Evolutionary conservation across 352 stramenopile genomes (phyloP), one percentile per base, ranked within the genome.

Genomic region (Elongisporangium senticosum): DNA sequence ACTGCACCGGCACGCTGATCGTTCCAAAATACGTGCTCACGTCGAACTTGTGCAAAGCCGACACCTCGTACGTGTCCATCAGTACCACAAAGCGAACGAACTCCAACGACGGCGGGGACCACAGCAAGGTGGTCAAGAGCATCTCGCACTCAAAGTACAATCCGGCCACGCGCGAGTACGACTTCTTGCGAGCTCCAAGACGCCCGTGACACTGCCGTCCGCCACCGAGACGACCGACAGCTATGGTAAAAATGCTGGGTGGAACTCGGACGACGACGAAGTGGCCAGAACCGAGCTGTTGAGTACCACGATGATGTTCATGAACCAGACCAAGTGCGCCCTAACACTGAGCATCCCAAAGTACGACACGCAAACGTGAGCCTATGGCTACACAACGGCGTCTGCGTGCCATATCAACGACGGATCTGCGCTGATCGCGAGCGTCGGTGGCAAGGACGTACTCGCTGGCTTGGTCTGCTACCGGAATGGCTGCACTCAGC

Each of bases 61-160:
- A 63, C 24, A 75, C 79, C 52, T 58, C 62, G 11, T 85, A 74
- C 59, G 76, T 75, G 19, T 72, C 71, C 1, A 65, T 89, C 23
- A 78, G 80, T 23, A 78, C 78, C 55, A 75, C 84, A 65, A 86
- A 65, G 58, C 49, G 74, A 21, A 79, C 63, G 21, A 74, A 75
- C 49, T 67, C 59, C 8, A 26, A 62, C 4, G 68, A 87, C 49
- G 70, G 69, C 6, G 33, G 33, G 1, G 68, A 83, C 54, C 69
- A 69, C 49, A 81, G 84, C 57, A 55, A 62, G 21, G 73, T 88
- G n/a, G 56, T 71, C n/a, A 66, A 67, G n/a, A 51, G 74, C 5
- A 79, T 64, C 20, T 65, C 61, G 21, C 79, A 90, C 62, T 79
- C 79, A 4, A 78, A 74, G 28, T 89, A 72, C 43, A 67, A 63